A percentile compares a stretch with the other conserved stretches of the same genome.
phyloP scores from a whole-genome alignment of 106 monocot species.

The Vanilla planifolia region DNA sequence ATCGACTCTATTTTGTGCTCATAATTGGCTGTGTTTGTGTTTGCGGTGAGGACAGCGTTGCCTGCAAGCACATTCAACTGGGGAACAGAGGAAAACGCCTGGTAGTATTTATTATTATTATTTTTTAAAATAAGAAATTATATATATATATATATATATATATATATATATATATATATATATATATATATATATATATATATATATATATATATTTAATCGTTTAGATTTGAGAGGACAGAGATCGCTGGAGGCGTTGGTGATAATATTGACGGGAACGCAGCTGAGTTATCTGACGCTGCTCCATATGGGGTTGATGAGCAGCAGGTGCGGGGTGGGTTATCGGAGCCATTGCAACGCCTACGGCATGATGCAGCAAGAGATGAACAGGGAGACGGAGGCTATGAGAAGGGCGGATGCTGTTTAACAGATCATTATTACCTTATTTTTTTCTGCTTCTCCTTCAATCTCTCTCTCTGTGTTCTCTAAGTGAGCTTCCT shows the following conservation, averaged over 20 bases:
- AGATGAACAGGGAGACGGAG: conserved; percentile 1
- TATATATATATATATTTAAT: too few species aligned
- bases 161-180: too few species aligned
- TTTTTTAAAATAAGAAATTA: neutral
- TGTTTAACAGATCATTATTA: neutral
- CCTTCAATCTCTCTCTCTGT: too few species aligned
- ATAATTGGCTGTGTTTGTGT: neutral
- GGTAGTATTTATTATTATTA: conserved; percentile 4
- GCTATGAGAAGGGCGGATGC: conserved; percentile 6
- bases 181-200: too few species aligned
- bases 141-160: neutral
- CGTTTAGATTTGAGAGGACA: conserved; percentile 3
- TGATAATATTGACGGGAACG: conserved; percentile 29
- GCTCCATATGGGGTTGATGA: conserved; percentile 20
- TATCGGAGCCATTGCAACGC: conserved; percentile 11
- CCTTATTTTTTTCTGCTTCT: too few species aligned
- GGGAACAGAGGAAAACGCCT: conserved; percentile 18
- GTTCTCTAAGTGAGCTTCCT: too few species aligned
- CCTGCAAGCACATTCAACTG: conserved; percentile 28
- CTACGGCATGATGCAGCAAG: conserved; percentile 2
- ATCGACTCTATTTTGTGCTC: neutral
- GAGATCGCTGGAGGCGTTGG: conserved; percentile 31
- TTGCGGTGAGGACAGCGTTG: conserved; percentile 12
- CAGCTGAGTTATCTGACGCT: conserved; percentile 27
- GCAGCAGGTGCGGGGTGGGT: conserved; percentile 17